Base-by-base conservation (phyloP, 495 filamentous ascomycete species). In the Extremus antarcticus region DNA sequence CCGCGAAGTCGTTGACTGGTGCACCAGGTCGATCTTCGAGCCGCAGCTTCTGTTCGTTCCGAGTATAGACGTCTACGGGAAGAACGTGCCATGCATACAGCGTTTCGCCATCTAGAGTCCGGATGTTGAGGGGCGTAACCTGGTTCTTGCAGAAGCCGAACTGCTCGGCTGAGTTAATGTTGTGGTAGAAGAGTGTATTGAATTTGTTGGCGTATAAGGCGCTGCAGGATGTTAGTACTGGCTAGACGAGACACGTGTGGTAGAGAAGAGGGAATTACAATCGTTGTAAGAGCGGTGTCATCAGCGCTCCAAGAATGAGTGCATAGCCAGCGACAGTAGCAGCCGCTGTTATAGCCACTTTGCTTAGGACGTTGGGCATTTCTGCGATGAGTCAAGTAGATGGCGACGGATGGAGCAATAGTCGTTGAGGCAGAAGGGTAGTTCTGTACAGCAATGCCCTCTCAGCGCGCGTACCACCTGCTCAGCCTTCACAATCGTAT, bases 171-270 rank as follows among this genome's bases (percentile, higher is more conserved):
- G 78, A 70, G 57, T 88, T 81, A 35, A 86, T 51, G 64, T 92
- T 76, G 50, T 84, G 71, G 38, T 81, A 88, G 60, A 78, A 77
- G 13, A 76, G 66, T 0, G 84, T 82, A 57, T 88, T 79, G 54
- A 91, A 51, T 41, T 82, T 82, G 65, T 94, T 82, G 15, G 80
- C 81, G 68, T 94, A 95, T 16, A 95, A 66, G 20, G 81, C 81
- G 58, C 88, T 91, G 62, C 41, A 21, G 47, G 10, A 47, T 4
- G 32, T 56, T 60, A 50, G 38, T n/a, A n/a, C n/a, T n/a, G n/a
- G n/a, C n/a, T n/a, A n/a, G n/a, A n/a, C 21, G 21, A 20, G 39
- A n/a, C 10, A 19, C 11, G 16, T 16, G 22, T 25, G 40, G 35
- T 45, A 39, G 46, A 51, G 32, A 57, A n/a, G 29, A 23, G 7